Evolutionary conservation across 257 asterid species (phyloP), one percentile per base, ranked within the genome.

Genomic region (Ligustrum vulgare): DNA sequence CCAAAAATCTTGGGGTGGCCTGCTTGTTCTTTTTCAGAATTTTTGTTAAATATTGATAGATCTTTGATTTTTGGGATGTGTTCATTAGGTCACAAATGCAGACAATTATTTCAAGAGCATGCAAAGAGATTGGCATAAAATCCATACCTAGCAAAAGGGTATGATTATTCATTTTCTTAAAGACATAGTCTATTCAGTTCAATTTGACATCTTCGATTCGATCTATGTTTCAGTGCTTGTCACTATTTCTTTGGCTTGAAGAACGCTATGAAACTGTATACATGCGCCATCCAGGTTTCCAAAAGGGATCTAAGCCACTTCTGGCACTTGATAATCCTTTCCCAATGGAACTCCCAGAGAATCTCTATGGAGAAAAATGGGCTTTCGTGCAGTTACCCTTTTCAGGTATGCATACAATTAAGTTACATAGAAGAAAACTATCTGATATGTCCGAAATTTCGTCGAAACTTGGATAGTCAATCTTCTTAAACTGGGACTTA

Each of bases 131-230:
- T 82, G 91, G 90, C 32, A 71, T 94, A 69, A 92, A 91, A 56
- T 82, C 97, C 43, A 79, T 93, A 81, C 95, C 99, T 13, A 91
- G 99, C 82, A 94, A 91, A 87, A 77, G 99, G 90, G 99, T 94
- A 79, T 13, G 97, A 15, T 71, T 56, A 8, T 6, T 56, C 28
- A 56, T 45, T 45, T 45, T 45, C 20, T 13, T 15, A 13, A 4
- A 28, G 31, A 28, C 31, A 0, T 28, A 28, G 31, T 28, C 31
- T 28, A 28, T 28, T 28, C 31, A 28, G 31, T 28, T 28, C 1
- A 28, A 28, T 28, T 28, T 28, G 31, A 28, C 31, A 0, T 23
- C n/a, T 20, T 23, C 1, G 13, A 28, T 58, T 6, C 60, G n/a
- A n/a, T n/a, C n/a, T 35, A 54, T 64, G 65, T 78, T 75, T 71